A percentile compares a stretch with the other conserved stretches of the same genome.
Evolutionary conservation across 2,329 filamentous ascomycete genomes (phyloP).

Genomic region (Botrytis aclada): DNA sequence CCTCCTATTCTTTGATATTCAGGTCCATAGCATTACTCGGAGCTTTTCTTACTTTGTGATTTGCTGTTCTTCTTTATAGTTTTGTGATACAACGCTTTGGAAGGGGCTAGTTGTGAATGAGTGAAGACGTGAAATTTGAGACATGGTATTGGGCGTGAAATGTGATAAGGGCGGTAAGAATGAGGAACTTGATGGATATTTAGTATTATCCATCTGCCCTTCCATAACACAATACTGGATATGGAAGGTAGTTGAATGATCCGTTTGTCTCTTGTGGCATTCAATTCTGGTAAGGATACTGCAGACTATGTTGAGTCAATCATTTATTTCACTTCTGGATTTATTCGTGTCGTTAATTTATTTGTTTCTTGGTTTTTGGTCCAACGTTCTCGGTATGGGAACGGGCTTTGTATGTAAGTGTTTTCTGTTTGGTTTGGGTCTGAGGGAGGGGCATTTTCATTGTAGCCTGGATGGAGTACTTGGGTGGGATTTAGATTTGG

Average conservation of each 20-base stretch:
- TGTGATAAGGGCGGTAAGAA: neutral
- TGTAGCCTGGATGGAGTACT: neutral
- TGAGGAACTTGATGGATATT: neutral
- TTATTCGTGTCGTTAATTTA: neutral
- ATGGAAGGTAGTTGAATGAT: neutral
- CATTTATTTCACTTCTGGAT: neutral
- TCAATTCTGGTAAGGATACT: neutral
- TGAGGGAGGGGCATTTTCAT: neutral
- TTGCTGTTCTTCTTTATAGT: neutral
- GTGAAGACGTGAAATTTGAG: neutral
- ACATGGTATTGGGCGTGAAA: neutral
- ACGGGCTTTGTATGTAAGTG: neutral
- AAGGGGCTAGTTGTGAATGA: neutral
- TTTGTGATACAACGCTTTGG: neutral
- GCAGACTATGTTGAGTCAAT: neutral
- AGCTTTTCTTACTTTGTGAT: conserved; percentile 17
- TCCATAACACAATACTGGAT: neutral
- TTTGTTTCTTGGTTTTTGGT: neutral
- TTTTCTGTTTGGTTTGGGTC: neutral
- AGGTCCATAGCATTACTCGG: conserved; percentile 21
- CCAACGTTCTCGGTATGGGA: neutral
- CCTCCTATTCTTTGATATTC: conserved; percentile 20
- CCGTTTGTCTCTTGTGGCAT: neutral
- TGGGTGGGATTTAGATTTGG: neutral
- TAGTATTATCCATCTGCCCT: neutral